Conservation (phyloP, 352 stramenopile species). For the Phytopythium delawarense region DNA sequence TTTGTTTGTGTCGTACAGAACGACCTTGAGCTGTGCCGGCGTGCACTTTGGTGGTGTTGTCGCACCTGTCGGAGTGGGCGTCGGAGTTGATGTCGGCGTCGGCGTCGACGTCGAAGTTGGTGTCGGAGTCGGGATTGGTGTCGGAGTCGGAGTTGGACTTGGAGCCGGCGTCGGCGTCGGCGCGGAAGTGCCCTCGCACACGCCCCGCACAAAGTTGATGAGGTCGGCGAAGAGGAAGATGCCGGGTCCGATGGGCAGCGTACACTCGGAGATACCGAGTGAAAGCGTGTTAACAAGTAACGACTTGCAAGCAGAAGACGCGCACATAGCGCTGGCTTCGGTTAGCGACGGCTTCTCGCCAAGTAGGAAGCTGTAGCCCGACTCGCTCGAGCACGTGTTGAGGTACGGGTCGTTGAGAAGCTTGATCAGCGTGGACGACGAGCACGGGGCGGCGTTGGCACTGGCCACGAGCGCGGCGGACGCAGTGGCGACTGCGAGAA, state of each 20-base stretch:
- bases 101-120: background rate
- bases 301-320: conserved; percentile 14
- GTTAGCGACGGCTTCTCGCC: conserved; percentile 15
- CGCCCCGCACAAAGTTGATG: conserved; percentile 18
- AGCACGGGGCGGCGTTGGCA: conserved; percentile 1
- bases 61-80: conserved; percentile 4
- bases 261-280: conserved; percentile 20
- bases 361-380: conserved; percentile 23
- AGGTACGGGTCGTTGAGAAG: conserved; percentile 24
- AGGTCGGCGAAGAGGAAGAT: conserved; percentile 24
- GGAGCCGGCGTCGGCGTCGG: conserved; percentile 15
- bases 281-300: conserved; percentile 14
- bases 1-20: conserved; percentile 16
- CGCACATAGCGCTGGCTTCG: conserved; percentile 20
- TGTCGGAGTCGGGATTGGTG: background rate
- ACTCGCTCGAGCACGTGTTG: conserved; percentile 19
- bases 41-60: conserved; percentile 14
- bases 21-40: conserved; percentile 13
- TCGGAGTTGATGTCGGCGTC: conserved; percentile 1
- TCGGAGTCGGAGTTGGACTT: conserved; percentile 2
- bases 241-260: conserved; percentile 22
- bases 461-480: no score
- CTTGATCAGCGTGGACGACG: conserved; percentile 11
- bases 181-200: conserved; percentile 11
- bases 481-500: no score